Evolutionary conservation across 2,329 filamentous ascomycete species (phyloP).

Genomic region (Parastagonospora avenae): DNA sequence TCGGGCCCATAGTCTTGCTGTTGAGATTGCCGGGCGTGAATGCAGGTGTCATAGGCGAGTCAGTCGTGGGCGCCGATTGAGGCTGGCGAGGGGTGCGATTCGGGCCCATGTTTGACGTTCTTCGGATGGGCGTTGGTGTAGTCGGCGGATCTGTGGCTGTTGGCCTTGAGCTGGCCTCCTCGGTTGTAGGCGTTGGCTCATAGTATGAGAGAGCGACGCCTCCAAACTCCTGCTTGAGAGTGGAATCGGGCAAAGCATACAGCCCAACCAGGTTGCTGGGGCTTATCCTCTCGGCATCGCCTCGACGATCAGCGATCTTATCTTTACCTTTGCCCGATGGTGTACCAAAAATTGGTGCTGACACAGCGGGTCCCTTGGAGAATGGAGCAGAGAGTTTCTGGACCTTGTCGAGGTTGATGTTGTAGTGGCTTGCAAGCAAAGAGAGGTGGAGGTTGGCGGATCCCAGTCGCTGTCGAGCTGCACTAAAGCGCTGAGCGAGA

Average conservation of each 20-base stretch:
- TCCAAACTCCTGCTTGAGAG: constrained; percentile 77
- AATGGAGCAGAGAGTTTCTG: constrained; percentile 85
- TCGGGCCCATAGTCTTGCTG: constrained; percentile 38
- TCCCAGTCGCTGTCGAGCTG: constrained; percentile 76
- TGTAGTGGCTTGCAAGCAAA: constrained; percentile 82
- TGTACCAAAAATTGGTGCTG: constrained; percentile 56
- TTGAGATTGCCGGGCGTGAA: constrained; percentile 43
- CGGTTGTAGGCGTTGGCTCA: constrained; percentile 45
- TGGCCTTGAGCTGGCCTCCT: constrained; percentile 26
- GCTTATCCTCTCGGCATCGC: constrained; percentile 43
- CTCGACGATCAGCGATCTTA: constrained; percentile 56
- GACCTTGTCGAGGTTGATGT: constrained; percentile 74
- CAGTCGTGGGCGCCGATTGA: constrained; percentile 48
- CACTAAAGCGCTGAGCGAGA: constrained; percentile 90
- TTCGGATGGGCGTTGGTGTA: constrained; percentile 77
- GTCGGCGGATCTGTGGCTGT: constrained; percentile 56
- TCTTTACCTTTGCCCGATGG: constrained; percentile 77
- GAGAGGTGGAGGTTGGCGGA: constrained; percentile 71
- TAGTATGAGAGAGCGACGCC: constrained; percentile 84
- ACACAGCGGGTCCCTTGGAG: constrained; percentile 65
- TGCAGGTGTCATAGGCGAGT: constrained; percentile 57
- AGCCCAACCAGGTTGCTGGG: constrained; percentile 75
- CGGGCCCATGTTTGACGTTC: constrained; percentile 60
- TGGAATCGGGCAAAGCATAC: constrained; percentile 53
- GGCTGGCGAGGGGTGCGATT: constrained; percentile 59